Percentiles rank a stretch among this genome's conserved stretches.
Conservation (phyloP, 768 basidiomycete genomes). For the Suillus americanus region DNA sequence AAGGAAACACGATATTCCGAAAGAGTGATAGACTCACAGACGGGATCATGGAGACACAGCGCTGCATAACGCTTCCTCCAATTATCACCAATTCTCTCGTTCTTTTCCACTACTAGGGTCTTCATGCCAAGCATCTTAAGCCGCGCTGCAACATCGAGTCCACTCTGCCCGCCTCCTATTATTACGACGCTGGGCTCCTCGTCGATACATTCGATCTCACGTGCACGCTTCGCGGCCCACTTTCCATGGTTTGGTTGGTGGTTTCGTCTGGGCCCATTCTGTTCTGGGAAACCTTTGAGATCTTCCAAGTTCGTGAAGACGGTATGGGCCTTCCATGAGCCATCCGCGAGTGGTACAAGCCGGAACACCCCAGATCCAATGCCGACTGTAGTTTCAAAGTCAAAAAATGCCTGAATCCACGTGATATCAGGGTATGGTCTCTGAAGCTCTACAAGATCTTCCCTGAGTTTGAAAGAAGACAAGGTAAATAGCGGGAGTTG, state of each 20-base stretch:
- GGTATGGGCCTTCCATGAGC: conserved; percentile 47
- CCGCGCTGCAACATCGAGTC: conserved; percentile 57
- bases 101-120: conserved; percentile 24
- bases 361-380: conserved; percentile 44
- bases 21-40: conserved; percentile 21
- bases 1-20: background rate
- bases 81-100: conserved; percentile 29
- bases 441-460: conserved; percentile 20
- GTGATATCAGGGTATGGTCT: conserved; percentile 35
- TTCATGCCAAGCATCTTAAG: conserved; percentile 34
- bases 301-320: conserved; percentile 53
- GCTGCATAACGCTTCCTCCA: conserved; percentile 51
- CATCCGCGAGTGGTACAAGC: conserved; percentile 41
- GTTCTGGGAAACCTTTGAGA: conserved; percentile 45
- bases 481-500: conserved; percentile 34
- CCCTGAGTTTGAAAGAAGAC: conserved; percentile 24
- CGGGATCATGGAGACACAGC: conserved; percentile 32
- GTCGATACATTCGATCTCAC: conserved; percentile 32
- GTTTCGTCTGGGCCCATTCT: conserved; percentile 44
- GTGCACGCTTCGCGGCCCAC: conserved; percentile 29
- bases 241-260: conserved; percentile 35
- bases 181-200: conserved; percentile 53
- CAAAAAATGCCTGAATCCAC: conserved; percentile 45
- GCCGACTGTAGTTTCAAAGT: conserved; percentile 43
- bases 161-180: conserved; percentile 52